Evolutionary conservation across 306 rosid species (phyloP), one percentile per base, ranked within the genome.

Genomic region (Lathyrus sativus): DNA sequence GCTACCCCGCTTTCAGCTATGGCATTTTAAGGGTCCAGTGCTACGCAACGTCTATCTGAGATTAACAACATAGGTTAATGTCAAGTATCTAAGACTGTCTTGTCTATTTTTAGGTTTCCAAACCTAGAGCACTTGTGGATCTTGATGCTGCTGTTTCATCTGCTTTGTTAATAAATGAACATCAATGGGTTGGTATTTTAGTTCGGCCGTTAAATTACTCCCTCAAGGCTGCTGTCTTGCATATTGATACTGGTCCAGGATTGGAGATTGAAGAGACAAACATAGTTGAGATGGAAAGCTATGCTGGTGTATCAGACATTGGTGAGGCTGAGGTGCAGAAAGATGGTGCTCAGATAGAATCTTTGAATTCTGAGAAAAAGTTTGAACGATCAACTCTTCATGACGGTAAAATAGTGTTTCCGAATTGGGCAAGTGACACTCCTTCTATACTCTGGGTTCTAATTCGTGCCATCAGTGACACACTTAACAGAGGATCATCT

Each of bases 171-270:
- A 82, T 88, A 78, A 95, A 90, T 85, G 99, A 90, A 84, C 79
- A 76, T 72, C 99, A 95, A 78, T 88, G 97, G 99, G 76, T 95
- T 81, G 99, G 99, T 46, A 82, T 90, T 71, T 85, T 84, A 74
- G 87, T 88, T 44, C 90, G 85, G 70, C 97, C 99, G 28, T 80
- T 95, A 63, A 79, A 88, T 74, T 95, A 95, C 86, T 88, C 95
- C 71, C 96, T 95, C 56, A 88, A 88, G 74, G 96, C 84, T 62
- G 93, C 99, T 63, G 69, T 90, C 72, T 85, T 93, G 87, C 88
- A 87, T 73, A 82, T 93, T 49, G 96, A 93, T 85, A 93, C 97
- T 68, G 99, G 99, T 75, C 97, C 97, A 29, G 99, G 97, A 68
- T 89, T 93, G 69, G 82, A 65, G 81, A 88, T 93, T 75, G 85